phyloP scores from a whole-genome alignment of 495 filamentous ascomycete species.

The Xylaria sp. region DNA sequence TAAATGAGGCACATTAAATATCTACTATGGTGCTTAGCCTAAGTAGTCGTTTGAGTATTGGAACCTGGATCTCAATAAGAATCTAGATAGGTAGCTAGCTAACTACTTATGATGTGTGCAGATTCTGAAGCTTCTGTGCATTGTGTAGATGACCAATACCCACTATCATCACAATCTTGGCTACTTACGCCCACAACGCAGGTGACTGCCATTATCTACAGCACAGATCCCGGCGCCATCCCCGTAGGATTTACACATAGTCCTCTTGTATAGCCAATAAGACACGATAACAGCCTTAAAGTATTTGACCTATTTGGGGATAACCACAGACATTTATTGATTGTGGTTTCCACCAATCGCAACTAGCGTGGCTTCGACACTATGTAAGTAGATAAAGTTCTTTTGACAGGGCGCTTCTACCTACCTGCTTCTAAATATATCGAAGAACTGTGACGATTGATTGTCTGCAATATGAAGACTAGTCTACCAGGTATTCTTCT shows the following conservation, averaged over 20 bases:
- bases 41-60: not conserved
- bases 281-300: not conserved
- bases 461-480: not conserved
- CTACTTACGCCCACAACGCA: not conserved
- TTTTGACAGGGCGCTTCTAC: not conserved
- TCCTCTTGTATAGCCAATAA: not conserved
- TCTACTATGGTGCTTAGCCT: not conserved
- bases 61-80: not conserved
- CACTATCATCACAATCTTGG: slow-evolving; percentile 1
- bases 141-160: not conserved
- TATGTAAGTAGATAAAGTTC: not conserved
- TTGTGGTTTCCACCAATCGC: not conserved
- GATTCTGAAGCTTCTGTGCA: not conserved
- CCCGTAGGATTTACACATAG: not conserved
- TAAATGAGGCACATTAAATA: not conserved
- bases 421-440: not conserved
- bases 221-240: not conserved
- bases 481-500: slow-evolving; percentile 48
- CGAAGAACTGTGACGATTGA: not conserved
- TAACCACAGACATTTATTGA: not conserved
- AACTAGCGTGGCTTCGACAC: not conserved
- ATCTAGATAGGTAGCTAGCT: no score
- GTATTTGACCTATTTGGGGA: not conserved
- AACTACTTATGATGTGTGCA: not conserved
- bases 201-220: not conserved